phyloP scores from a whole-genome alignment of 495 filamentous ascomycete genomes.

The Penicillium paradoxum region DNA sequence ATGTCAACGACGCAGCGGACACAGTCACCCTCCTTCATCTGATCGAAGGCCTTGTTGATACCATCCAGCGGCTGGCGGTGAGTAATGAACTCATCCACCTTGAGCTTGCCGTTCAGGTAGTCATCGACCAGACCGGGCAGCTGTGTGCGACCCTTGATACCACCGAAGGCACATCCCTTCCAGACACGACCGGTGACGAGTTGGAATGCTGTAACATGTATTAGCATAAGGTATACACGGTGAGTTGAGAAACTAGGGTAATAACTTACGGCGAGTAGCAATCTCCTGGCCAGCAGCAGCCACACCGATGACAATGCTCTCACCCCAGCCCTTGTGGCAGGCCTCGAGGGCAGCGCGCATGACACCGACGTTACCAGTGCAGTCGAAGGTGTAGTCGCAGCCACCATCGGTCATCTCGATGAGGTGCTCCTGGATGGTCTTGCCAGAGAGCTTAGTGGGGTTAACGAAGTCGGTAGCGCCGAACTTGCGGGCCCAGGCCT shows the following conservation, averaged over 20 bases:
- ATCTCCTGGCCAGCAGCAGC: slow-evolving; percentile 98
- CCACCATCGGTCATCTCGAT: slow-evolving; percentile 99
- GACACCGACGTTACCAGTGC: slow-evolving; percentile 92
- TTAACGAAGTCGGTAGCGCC: slow-evolving; percentile 97
- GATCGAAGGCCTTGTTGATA: slow-evolving; percentile 86
- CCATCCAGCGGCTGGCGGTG: slow-evolving; percentile 74
- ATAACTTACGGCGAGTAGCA: slow-evolving; percentile 78
- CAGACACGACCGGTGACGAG: slow-evolving; percentile 95
- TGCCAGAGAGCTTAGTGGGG: slow-evolving; percentile 68
- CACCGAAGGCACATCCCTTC: slow-evolving; percentile 97
- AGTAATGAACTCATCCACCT: slow-evolving; percentile 99
- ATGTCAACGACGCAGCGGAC: slow-evolving; percentile 73
- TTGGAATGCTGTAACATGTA: slow-evolving; percentile 72
- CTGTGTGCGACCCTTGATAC: slow-evolving; percentile 94
- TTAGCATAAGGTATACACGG: slow-evolving; percentile 3
- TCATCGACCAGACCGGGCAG: slow-evolving; percentile 84
- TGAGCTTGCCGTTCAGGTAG: slow-evolving; percentile 82
- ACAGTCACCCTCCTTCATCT: slow-evolving; percentile 95
- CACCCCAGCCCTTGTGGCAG: slow-evolving; percentile 98
- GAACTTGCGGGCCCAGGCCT: slow-evolving; percentile 88
- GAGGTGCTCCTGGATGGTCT: slow-evolving; percentile 82
- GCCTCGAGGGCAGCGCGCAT: slow-evolving; percentile 96
- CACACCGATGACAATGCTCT: slow-evolving; percentile 97
- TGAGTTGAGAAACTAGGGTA: background rate
- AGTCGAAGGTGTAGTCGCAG: slow-evolving; percentile 98